phyloP scores from a whole-genome alignment of 2,329 filamentous ascomycete genomes.

The Aspergillus intermedius region DNA sequence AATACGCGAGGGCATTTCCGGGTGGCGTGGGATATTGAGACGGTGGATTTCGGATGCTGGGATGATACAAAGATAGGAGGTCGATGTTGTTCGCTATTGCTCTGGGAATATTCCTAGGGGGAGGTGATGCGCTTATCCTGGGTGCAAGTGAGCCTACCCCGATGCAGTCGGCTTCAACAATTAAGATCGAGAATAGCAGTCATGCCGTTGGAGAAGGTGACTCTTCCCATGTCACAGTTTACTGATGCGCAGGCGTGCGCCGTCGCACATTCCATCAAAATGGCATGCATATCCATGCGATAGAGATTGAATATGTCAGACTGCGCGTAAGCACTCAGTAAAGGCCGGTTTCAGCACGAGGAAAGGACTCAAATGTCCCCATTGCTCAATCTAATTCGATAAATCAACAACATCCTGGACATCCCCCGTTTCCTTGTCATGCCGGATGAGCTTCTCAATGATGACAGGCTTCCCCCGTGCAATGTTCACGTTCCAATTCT shows the following conservation, averaged over 20 bases:
- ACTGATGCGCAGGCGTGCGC: conserved; percentile 12
- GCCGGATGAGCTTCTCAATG: conserved; percentile 25
- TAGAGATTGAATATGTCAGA: conserved; percentile 23
- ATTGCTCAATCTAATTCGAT: conserved; percentile 21
- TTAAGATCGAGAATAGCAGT: conserved; percentile 14
- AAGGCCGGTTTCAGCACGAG: background rate
- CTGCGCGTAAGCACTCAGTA: background rate
- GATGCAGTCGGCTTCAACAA: conserved; percentile 21
- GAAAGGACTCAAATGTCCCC: conserved; percentile 11
- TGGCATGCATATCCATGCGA: conserved; percentile 21
- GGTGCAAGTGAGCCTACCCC: conserved; percentile 10
- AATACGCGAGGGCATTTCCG: conserved; percentile 24
- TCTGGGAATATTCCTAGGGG: conserved; percentile 25
- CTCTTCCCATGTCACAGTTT: conserved; percentile 12
- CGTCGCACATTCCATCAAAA: conserved; percentile 18
- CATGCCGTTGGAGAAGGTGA: conserved; percentile 16
- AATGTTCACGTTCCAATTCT: conserved; percentile 19
- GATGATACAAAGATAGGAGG: conserved; percentile 27
- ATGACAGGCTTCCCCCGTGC: conserved; percentile 17
- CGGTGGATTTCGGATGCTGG: conserved; percentile 16
- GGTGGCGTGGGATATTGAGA: conserved; percentile 26
- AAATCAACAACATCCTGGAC: conserved; percentile 20
- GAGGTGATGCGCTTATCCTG: background rate
- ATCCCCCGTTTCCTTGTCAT: conserved; percentile 22
- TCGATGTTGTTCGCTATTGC: conserved; percentile 30